Evolutionary conservation across 1,284 basidiomycete species (phyloP), one percentile per base, ranked within the genome.

Genomic region (Cryptococcus floricola): DNA sequence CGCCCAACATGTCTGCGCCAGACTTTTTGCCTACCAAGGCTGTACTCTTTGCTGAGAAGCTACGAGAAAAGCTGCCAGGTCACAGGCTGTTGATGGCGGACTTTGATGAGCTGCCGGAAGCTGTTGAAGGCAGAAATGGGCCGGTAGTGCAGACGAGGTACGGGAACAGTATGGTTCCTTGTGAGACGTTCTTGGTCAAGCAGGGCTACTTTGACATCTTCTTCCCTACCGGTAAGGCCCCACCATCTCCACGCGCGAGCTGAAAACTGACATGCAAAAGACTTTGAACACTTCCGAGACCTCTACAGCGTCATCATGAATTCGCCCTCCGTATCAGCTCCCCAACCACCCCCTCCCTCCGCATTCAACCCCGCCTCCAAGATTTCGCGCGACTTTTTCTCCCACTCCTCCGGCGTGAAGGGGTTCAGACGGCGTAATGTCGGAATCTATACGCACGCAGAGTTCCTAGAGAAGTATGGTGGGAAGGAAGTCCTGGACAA

Each of bases 121-220:
- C 91, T 0, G 85, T 97, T 7, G 82, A 83, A 2, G 96, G 95
- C 1, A 74, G 84, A 58, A 92, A 90, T 69, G 90, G 89, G 0
- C 96, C 96, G 7, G 96, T 98, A 19, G 96, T 98, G 25, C 96
- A 99, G 79, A 98, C 96, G 18, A 84, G 92, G 50, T 87, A 88
- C 70, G 83, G 84, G 38, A 88, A 87, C 57, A 83, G 83, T 48
- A 95, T 91, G 75, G 86, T 97, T 5, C 88, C 96, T 3, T 93
- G 91, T 66, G 82, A 87, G 57, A 98, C 91, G 16, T 84, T 97
- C 59, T 84, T 95, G 64, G 96, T 98, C 56, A 86, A 88, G 63
- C 96, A 91, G 70, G 96, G 96, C 12, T 95, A 86, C 78, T 99
- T 99, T 75, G 96, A 99, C 77, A 98, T 98, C 62, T 93, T 99